These are phyloP conservation scores for Bryopsis sp. DNA, from an alignment of 139 green algal genomes.

Conservation along the genomic window DNA sequence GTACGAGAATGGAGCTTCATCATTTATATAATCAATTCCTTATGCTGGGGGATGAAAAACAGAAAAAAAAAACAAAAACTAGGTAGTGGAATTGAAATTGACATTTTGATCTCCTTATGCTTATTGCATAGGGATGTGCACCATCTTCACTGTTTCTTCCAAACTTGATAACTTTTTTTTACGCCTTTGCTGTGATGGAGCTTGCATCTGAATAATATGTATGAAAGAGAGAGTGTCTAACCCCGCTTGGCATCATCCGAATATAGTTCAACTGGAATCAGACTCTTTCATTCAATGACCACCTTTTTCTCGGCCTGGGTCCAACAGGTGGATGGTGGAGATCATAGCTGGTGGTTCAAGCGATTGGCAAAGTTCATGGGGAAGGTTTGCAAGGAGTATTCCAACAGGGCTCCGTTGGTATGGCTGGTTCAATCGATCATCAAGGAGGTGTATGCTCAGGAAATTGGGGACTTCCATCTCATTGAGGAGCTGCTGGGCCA, in stretches of 20 bases:
- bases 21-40: too few species aligned
- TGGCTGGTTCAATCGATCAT: background rate
- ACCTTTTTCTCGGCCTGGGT: background rate
- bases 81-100: too few species aligned
- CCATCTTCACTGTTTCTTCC: too few species aligned
- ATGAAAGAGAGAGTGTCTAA: too few species aligned
- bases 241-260: background rate
- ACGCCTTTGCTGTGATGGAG: conserved; percentile 2
- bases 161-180: too few species aligned
- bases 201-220: too few species aligned
- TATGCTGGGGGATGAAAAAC: too few species aligned
- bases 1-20: too few species aligned
- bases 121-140: too few species aligned
- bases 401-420: background rate
- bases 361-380: background rate
- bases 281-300: background rate
- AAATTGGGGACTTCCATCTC: background rate
- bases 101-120: too few species aligned
- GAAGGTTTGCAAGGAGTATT: background rate
- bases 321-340: background rate
- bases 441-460: background rate
- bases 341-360: background rate
- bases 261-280: background rate
- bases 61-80: too few species aligned
- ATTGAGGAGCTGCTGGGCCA: background rate